Base-by-base conservation (phyloP, 1,139 yeast genomes). In the Yamadazyma friedrichii region DNA sequence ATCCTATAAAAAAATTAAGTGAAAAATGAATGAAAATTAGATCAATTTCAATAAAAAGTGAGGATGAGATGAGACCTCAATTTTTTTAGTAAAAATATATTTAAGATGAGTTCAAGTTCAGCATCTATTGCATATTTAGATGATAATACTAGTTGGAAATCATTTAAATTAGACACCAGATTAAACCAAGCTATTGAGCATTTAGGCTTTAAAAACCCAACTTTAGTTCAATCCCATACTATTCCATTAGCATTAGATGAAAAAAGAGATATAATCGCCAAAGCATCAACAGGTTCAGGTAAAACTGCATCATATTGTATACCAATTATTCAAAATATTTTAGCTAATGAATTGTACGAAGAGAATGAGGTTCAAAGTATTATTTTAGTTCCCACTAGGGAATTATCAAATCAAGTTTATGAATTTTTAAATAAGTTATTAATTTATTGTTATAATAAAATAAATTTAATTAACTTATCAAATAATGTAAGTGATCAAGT, bases 231-330 rank as follows among this genome's bases (percentile, higher is more conserved):
- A 66, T 80, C 94, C 6, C 84, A 82, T 61, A 88, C 96, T n/a
- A 88, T 93, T 45, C 96, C 96, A 26, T 67, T 93, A 42, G 96
- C 98, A 1, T 65, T 93, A 41, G 87, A 88, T 51, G 94, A 87
- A 51, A 84, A 83, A 55, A 80, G 89, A 63, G 96, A 88, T 58
- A 83, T 88, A 49, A 84, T 88, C 30, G 95, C 95, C 25, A 80
- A 86, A 54, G 95, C 96, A 13, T 80, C 86, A 31, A 88, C 96
- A 1, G 96, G 96, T 6, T 84, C 95, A 3, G 96, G 96, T 50
- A 88, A 88, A 60, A 88, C 96, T 0, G 85, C 85, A 16, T 95
- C 96, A 1, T 88, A 88, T 58, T 62, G 82, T 48, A 74, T 88
- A 36, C 96, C 96, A 4, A 82, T 88, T 13, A 62, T 88, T 30